These are phyloP conservation scores for Metschnikowia corniflorae DNA, from an alignment of 805 yeast species.

Conservation along the genomic window DNA sequence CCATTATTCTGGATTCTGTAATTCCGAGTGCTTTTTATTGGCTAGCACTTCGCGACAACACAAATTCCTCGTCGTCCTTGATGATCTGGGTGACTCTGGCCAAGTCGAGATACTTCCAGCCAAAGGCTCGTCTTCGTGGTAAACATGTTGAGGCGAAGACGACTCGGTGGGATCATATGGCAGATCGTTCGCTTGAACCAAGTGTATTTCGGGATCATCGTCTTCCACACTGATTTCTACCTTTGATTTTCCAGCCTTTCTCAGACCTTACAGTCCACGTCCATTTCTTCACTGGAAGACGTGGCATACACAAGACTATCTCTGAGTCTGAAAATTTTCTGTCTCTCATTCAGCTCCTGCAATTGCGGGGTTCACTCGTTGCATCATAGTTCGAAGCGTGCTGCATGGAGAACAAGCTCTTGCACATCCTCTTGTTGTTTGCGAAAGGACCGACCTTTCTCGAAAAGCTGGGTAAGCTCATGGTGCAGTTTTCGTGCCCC, in stretches of 20 bases:
- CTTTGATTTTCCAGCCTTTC: no score
- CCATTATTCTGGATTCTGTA: conserved; percentile 52
- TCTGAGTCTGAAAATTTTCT: conserved; percentile 23
- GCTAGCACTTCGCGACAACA: conserved; percentile 46
- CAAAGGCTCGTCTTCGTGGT: conserved; percentile 37
- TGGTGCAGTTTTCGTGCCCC: conserved; percentile 8
- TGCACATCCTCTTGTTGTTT: conserved; percentile 25
- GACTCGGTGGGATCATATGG: conserved; percentile 49
- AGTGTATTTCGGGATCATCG: conserved; percentile 15
- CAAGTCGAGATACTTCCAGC: conserved; percentile 35
- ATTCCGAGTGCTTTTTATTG: conserved; percentile 19
- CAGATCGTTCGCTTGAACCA: conserved; percentile 22
- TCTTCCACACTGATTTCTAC: conserved; percentile 17
- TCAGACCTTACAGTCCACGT: no score
- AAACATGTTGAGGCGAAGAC: conserved; percentile 53
- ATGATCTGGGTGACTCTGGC: conserved; percentile 49
- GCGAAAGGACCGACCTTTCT: conserved; percentile 27
- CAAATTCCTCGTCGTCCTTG: conserved; percentile 73
- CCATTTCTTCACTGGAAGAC: conserved; percentile 31
- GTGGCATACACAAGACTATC: conserved; percentile 29
- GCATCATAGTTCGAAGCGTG: conserved; percentile 50
- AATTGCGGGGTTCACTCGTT: conserved; percentile 23
- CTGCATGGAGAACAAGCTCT: conserved; percentile 46
- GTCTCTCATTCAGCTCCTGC: conserved; percentile 21
- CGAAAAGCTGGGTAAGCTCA: conserved; percentile 33